phyloP scores from a whole-genome alignment of 2,329 filamentous ascomycete species.

The Myrmaecium sp. region DNA sequence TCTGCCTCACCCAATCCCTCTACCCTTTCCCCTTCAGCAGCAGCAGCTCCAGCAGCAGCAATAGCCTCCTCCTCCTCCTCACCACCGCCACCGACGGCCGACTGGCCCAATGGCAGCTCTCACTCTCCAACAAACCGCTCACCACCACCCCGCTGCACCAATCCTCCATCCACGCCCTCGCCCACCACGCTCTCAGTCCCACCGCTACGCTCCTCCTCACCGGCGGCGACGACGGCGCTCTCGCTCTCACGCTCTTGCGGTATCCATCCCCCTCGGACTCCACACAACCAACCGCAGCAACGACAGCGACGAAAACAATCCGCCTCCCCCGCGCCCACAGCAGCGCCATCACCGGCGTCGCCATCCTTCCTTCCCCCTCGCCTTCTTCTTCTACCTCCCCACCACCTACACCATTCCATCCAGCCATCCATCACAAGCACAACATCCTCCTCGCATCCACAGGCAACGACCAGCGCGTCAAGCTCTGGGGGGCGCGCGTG shows the following conservation, averaged over 20 bases:
- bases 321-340: conserved; percentile 45
- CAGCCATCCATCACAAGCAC: neutral
- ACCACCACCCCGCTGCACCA: conserved; percentile 45
- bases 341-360: conserved; percentile 48
- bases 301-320: conserved; percentile 12
- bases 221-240: conserved; percentile 75
- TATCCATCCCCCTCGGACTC: too few relatives aligned
- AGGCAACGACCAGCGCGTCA: conserved; percentile 32
- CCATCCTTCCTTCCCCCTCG: conserved; percentile 21
- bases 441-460: conserved; percentile 16
- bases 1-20: conserved; percentile 52
- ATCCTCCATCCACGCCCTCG: conserved; percentile 53
- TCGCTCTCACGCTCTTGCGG: conserved; percentile 39
- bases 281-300: conserved; percentile 1
- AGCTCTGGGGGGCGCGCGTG: conserved; percentile 25
- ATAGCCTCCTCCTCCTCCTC: conserved; percentile 35
- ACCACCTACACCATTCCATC: neutral
- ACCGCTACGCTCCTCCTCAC: conserved; percentile 41
- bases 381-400: conserved; percentile 12
- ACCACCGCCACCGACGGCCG: conserved; percentile 73
- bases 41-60: conserved; percentile 74
- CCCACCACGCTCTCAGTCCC: conserved; percentile 13
- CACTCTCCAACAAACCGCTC: conserved; percentile 6
- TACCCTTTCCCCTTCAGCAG: conserved; percentile 43
- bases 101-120: conserved; percentile 42